phyloP scores from a whole-genome alignment of 1,284 basidiomycete genomes.

The Porogramme epimiltina region DNA sequence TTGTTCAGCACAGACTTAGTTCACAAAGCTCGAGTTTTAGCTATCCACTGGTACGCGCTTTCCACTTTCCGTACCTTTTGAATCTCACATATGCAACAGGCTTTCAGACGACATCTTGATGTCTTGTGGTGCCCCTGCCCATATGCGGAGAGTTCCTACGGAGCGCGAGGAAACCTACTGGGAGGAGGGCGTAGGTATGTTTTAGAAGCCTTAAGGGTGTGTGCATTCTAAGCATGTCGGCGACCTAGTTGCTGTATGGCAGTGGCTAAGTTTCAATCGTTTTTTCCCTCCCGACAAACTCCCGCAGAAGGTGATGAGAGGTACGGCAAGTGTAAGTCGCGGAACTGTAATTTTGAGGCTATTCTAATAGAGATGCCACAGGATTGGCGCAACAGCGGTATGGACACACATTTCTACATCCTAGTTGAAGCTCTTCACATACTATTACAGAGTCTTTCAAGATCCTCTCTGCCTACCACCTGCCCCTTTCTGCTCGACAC shows the following conservation, averaged over 20 bases:
- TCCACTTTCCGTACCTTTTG: no score
- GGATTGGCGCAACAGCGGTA: conserved; percentile 77
- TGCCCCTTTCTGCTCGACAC: conserved; percentile 42
- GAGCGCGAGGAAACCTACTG: conserved; percentile 33
- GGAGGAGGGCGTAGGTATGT: conserved; percentile 32
- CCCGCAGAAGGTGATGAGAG: conserved; percentile 47
- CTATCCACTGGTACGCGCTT: conserved; percentile 56
- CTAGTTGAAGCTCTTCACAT: neutral
- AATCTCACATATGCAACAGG: conserved; percentile 44
- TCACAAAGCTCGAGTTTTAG: conserved; percentile 66
- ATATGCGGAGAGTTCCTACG: conserved; percentile 41
- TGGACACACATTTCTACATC: conserved; percentile 7
- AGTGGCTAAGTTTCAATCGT: conserved; percentile 64
- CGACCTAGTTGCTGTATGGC: conserved; percentile 56
- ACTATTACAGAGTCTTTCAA: conserved; percentile 58
- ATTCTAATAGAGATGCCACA: conserved; percentile 28
- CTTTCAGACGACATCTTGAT: conserved; percentile 58
- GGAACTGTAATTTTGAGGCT: neutral
- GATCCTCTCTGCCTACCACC: conserved; percentile 50
- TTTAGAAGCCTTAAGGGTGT: neutral
- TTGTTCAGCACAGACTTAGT: conserved; percentile 66
- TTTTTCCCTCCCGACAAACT: conserved; percentile 58
- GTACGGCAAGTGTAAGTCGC: conserved; percentile 58
- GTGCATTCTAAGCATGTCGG: no score
- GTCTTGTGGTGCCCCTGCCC: conserved; percentile 60